Evolutionary conservation across 1,284 basidiomycete species (phyloP).

Genomic region (Rhodotorula mucilaginosa): DNA sequence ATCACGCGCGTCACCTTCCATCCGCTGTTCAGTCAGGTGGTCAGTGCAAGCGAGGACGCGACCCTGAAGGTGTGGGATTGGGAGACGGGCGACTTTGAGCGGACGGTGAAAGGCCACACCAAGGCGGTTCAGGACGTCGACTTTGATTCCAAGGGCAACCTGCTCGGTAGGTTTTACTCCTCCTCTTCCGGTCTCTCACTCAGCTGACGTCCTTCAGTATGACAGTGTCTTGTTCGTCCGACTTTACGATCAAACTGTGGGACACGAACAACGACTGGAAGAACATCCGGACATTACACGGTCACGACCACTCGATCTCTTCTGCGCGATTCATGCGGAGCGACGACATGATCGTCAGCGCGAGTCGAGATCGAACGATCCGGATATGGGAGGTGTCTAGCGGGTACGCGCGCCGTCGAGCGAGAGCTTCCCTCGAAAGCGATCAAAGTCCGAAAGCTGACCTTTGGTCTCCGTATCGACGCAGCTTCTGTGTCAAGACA

Average conservation of each 20-base stretch:
- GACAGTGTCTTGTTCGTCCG: slow-evolving; percentile 80
- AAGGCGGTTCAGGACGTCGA: slow-evolving; percentile 82
- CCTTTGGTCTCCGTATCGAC: slow-evolving; percentile 31
- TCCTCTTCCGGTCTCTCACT: not conserved
- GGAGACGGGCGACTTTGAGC: slow-evolving; percentile 89
- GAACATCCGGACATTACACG: slow-evolving; percentile 79
- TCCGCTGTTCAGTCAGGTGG: slow-evolving; percentile 76
- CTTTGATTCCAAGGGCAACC: slow-evolving; percentile 77
- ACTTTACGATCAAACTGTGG: slow-evolving; percentile 89
- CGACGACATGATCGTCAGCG: slow-evolving; percentile 76
- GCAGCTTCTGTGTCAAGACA: slow-evolving; percentile 60
- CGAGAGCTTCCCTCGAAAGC: not conserved
- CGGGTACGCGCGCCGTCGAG: slow-evolving; percentile 57
- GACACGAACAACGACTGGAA: slow-evolving; percentile 84
- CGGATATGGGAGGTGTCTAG: slow-evolving; percentile 80
- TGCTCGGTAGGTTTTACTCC: slow-evolving; percentile 60
- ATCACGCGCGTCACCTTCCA: slow-evolving; percentile 80
- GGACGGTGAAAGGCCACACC: slow-evolving; percentile 88
- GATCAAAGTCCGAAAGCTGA: not conserved
- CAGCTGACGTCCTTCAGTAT: not conserved
- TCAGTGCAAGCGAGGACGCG: slow-evolving; percentile 80
- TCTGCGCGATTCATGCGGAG: slow-evolving; percentile 78
- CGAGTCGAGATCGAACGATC: slow-evolving; percentile 82
- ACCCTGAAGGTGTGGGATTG: slow-evolving; percentile 93
- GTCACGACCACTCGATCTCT: slow-evolving; percentile 87